phyloP scores from a whole-genome alignment of 768 basidiomycete genomes.

The Tylopilus rubrobrunneus region DNA sequence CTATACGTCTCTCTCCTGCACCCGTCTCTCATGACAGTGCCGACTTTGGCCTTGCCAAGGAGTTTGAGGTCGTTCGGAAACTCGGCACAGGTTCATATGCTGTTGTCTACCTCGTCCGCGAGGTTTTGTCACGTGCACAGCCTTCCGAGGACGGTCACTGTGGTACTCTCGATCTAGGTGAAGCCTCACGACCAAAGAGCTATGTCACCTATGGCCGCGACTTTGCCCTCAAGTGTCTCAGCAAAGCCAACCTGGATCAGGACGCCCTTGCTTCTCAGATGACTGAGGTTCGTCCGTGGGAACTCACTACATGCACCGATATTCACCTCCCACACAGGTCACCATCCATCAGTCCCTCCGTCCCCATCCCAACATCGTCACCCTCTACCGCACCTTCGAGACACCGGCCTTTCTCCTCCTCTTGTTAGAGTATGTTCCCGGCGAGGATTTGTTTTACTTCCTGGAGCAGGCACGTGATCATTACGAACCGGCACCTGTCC shows the following conservation, averaged over 20 bases:
- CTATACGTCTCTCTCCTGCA: slow-evolving; percentile 52
- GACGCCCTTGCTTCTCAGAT: slow-evolving; percentile 87
- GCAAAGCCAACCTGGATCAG: slow-evolving; percentile 88
- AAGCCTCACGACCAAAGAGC: slow-evolving; percentile 29
- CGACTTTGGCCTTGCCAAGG: slow-evolving; percentile 48
- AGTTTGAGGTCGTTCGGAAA: slow-evolving; percentile 81
- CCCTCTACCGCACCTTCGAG: slow-evolving; percentile 90
- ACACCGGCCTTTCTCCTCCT: slow-evolving; percentile 89
- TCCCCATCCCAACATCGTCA: slow-evolving; percentile 90
- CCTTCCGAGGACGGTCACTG: slow-evolving; percentile 52
- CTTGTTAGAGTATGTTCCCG: slow-evolving; percentile 92
- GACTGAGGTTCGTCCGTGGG: slow-evolving; percentile 62
- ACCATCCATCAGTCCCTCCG: slow-evolving; percentile 92
- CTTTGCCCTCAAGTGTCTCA: slow-evolving; percentile 95
- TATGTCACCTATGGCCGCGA: slow-evolving; percentile 65
- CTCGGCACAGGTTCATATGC: slow-evolving; percentile 91
- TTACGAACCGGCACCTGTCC: slow-evolving; percentile 50
- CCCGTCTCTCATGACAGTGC: slow-evolving; percentile 31
- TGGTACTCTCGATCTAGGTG: slow-evolving; percentile 53
- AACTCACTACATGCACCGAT: slow-evolving; percentile 3
- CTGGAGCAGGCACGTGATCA: slow-evolving; percentile 93
- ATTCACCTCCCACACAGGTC: slow-evolving; percentile 46
- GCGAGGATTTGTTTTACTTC: slow-evolving; percentile 98
- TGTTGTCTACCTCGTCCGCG: slow-evolving; percentile 88
- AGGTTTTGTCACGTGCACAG: slow-evolving; percentile 45